Evolutionary conservation across 2,329 filamentous ascomycete species (phyloP).

Genomic region (Sarocladiaceae sp.): DNA sequence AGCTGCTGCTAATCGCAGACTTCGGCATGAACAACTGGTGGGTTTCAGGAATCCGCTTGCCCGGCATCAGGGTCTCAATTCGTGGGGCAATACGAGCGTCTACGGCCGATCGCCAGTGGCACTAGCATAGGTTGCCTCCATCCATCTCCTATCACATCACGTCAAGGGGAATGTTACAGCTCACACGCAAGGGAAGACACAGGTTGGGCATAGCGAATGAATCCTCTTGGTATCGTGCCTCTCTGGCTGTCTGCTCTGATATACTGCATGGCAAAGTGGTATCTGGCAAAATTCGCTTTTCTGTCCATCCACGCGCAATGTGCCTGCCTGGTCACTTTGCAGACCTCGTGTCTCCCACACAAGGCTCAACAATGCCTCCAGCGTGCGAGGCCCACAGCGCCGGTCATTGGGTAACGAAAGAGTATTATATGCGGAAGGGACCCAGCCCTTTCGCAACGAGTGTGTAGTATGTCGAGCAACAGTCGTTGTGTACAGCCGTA

Average conservation of each 20-base stretch:
- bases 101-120: background rate
- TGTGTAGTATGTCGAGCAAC: slow-evolving; percentile 8
- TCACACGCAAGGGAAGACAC: too few relatives aligned
- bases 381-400: background rate
- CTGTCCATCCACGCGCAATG: background rate
- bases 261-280: background rate
- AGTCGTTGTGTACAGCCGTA: background rate
- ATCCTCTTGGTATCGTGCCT: slow-evolving; percentile 5
- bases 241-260: background rate
- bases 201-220: slow-evolving; percentile 4
- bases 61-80: background rate
- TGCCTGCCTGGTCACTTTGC: background rate
- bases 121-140: slow-evolving; percentile 2
- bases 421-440: slow-evolving; percentile 7
- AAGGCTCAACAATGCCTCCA: background rate
- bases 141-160: background rate
- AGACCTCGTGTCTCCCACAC: background rate
- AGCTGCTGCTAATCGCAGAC: too few relatives aligned
- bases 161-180: background rate
- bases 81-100: slow-evolving; percentile 4
- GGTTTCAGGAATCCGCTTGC: background rate
- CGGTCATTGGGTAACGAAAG: slow-evolving; percentile 4
- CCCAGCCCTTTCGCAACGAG: slow-evolving; percentile 8
- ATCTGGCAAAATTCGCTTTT: background rate
- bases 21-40: background rate